Base-by-base conservation (phyloP, 305 asterid species). In the Caryopteris hybrid region DNA sequence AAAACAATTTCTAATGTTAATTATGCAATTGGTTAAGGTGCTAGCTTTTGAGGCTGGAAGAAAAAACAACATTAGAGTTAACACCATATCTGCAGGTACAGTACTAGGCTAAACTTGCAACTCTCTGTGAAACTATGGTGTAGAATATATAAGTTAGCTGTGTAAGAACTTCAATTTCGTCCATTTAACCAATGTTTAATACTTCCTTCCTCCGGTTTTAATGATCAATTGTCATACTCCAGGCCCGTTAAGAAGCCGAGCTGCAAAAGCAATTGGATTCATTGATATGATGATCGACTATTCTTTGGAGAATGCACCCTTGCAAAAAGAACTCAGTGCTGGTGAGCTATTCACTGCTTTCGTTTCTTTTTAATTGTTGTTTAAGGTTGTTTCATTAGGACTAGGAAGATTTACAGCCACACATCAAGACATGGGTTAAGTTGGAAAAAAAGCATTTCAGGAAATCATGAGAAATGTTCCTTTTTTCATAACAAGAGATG, bases 11-110 rank as follows among this genome's bases (percentile, higher is more conserved):
- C 56, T 64, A 42, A 70, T 29, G 47, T 41, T 4, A 53, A 43
- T 68, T 62, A 27, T 62, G 38, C 53, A 25, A 27, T 73, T 67
- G 42, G 75, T 68, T 72, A 58, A 91, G 99, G 95, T 93, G 64
- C 90, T 93, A 74, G 97, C 99, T 18, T 93, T 93, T 74, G 99
- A 93, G 86, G 99, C 96, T 64, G 99, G 99, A 66, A 75, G 99
- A 74, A 87, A 88, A 66, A 83, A 81, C 76, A 81, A 65, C 63
- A 68, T 93, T 68, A 78, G 99, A 80, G 96, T 93, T 23, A 91
- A 93, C 90, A 93, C 99, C 76, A 93, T 93, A 72, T 93, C 99
- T 72, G 97, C 99, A 79, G 99, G 99, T 93, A 86, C 16, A 7
- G 46, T 45, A 10, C 21, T 66, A 38, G 47, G 13, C 34, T 18